Evolutionary conservation across 163 green algal genomes (phyloP).

Genomic region (Chlorella variabilis): DNA sequence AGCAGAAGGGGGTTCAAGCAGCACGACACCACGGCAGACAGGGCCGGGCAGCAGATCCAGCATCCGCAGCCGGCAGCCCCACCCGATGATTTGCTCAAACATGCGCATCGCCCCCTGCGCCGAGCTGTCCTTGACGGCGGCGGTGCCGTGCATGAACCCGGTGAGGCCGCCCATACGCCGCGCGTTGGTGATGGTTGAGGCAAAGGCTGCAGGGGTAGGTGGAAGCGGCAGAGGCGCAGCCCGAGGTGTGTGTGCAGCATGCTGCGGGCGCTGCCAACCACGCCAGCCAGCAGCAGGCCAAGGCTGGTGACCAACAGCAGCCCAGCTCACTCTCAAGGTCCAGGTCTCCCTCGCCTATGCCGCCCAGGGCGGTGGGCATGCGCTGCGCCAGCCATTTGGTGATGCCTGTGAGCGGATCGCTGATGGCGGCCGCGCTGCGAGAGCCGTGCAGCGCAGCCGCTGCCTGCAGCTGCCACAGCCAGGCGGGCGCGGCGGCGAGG

Average conservation of each 20-base stretch:
- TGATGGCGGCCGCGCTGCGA: background rate
- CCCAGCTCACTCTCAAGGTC: slow-evolving; percentile 14
- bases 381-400: slow-evolving; percentile 1
- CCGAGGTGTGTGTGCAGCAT: background rate
- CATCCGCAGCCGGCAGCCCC: background rate
- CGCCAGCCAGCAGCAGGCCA: background rate
- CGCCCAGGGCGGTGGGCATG: background rate
- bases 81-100: slow-evolving; percentile 37
- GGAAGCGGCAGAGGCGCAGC: background rate
- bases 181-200: background rate
- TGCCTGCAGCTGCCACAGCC: background rate
- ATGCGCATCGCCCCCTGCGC: slow-evolving; percentile 20
- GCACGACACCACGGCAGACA: background rate
- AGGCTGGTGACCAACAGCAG: background rate
- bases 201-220: slow-evolving; percentile 11
- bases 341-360: slow-evolving; percentile 8
- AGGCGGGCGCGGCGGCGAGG: background rate
- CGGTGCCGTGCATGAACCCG: slow-evolving; percentile 29
- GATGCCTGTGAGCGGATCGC: background rate
- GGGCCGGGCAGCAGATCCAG: background rate
- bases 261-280: too few relatives aligned
- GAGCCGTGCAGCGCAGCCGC: background rate
- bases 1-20: too few relatives aligned
- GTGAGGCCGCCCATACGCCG: slow-evolving; percentile 22
- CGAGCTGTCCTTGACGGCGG: background rate